Conservation (phyloP, 2,329 filamentous ascomycete species). For the Xylaria sp. region DNA sequence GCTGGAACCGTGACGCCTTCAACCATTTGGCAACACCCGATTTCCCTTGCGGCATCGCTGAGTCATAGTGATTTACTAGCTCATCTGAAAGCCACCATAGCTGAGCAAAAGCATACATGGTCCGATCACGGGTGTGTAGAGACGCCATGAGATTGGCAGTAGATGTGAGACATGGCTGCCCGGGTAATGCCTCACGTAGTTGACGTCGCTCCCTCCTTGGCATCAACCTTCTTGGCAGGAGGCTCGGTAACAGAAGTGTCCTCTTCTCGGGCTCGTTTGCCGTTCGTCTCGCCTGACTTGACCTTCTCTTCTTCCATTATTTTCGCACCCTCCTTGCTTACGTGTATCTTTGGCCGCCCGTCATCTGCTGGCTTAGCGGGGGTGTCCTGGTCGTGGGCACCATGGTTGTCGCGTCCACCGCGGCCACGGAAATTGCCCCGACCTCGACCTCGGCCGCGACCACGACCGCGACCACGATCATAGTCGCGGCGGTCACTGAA, state of each 20-base stretch:
- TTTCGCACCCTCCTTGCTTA: conserved; percentile 53
- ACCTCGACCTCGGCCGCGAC: conserved; percentile 55
- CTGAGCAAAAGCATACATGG: conserved; percentile 26
- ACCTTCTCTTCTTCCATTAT: conserved; percentile 44
- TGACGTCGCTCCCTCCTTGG: conserved; percentile 53
- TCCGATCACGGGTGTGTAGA: conserved; percentile 11
- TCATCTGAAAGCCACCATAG: conserved; percentile 5
- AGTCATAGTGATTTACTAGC: conserved; percentile 3
- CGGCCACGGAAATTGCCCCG: conserved; percentile 53
- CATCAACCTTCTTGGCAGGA: conserved; percentile 71
- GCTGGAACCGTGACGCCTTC: conserved; percentile 30
- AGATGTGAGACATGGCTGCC: conserved; percentile 3
- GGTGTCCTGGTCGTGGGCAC: conserved; percentile 51
- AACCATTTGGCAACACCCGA: conserved; percentile 2
- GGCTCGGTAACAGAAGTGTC: conserved; percentile 57
- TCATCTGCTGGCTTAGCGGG: conserved; percentile 48
- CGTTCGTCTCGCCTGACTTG: conserved; percentile 49
- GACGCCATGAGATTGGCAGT: neutral
- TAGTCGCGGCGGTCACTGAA: conserved; percentile 60
- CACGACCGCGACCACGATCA: conserved; percentile 50
- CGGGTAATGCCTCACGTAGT: conserved; percentile 32
- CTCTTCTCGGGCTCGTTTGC: conserved; percentile 67
- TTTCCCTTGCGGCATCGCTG: conserved; percentile 7
- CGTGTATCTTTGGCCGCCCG: conserved; percentile 57
- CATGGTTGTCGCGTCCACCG: conserved; percentile 51